phyloP scores from a whole-genome alignment of 2,329 filamentous ascomycete species.

The Bimuria novae-zelandiae region DNA sequence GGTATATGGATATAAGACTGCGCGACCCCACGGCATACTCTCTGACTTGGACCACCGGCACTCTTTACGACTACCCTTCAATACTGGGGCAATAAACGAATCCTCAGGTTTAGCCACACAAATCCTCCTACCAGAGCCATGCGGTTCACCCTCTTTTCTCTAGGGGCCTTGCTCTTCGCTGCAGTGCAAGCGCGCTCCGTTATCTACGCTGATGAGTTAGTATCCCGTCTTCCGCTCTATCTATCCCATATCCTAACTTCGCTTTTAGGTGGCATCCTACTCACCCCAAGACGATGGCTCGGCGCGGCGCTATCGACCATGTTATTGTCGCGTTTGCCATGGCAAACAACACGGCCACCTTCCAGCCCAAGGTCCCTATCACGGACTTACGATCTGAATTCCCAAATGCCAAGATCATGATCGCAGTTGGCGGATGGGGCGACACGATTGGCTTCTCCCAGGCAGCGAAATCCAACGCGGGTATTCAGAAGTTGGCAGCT shows the following conservation, averaged over 20 bases:
- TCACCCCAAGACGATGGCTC: constrained; percentile 28
- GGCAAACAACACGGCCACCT: constrained; percentile 51
- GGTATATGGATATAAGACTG: neutral
- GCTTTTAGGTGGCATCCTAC: constrained; percentile 38
- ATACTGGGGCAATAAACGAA: neutral
- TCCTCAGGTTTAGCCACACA: neutral
- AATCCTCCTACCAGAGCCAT: constrained; percentile 18
- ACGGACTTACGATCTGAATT: constrained; percentile 59
- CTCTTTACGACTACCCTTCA: neutral
- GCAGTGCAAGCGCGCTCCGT: constrained; percentile 29
- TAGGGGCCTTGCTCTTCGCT: constrained; percentile 20
- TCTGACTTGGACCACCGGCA: neutral
- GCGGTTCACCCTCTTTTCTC: constrained; percentile 22
- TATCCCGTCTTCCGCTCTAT: neutral
- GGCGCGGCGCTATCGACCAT: constrained; percentile 43
- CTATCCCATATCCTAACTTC: neutral
- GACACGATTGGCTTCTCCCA: constrained; percentile 66
- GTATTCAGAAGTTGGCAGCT: constrained; percentile 63
- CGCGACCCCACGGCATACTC: neutral
- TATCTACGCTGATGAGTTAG: constrained; percentile 42
- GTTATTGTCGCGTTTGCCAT: constrained; percentile 42
- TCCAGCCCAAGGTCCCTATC: constrained; percentile 60
- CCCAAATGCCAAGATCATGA: constrained; percentile 64
- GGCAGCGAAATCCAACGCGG: constrained; percentile 58
- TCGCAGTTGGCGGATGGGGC: constrained; percentile 78